phyloP scores from a whole-genome alignment of 2,329 filamentous ascomycete species.

The Cladosporium sp. region DNA sequence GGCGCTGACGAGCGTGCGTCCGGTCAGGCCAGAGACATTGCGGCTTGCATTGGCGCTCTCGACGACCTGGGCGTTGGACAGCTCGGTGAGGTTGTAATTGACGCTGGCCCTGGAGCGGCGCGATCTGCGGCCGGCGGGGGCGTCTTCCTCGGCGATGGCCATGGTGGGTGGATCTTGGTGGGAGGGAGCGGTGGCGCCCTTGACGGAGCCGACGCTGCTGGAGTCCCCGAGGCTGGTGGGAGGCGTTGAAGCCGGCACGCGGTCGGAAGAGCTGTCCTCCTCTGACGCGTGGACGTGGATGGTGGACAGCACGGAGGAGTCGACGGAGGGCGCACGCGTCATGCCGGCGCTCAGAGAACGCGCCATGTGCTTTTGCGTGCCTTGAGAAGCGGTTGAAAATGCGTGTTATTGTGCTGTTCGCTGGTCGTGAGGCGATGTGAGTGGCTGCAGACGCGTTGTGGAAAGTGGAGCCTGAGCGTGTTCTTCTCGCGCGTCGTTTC shows the following conservation, averaged over 20 bases:
- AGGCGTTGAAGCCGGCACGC: conserved; percentile 54
- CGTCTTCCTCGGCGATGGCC: conserved; percentile 16
- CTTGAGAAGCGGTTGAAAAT: too few species aligned
- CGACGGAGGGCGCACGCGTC: conserved; percentile 34
- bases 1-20: conserved; percentile 24
- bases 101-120: conserved; percentile 51
- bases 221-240: conserved; percentile 61
- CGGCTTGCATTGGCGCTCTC: conserved; percentile 16
- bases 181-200: conserved; percentile 21
- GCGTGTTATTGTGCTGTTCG: too few species aligned
- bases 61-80: conserved; percentile 24
- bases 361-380: background rate
- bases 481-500: too few species aligned
- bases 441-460: too few species aligned
- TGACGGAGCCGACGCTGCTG: conserved; percentile 46
- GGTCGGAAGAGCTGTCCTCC: conserved; percentile 43
- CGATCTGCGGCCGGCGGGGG: conserved; percentile 37
- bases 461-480: too few species aligned
- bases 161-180: conserved; percentile 20
- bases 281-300: conserved; percentile 25
- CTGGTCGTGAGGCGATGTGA: too few species aligned
- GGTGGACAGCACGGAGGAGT: conserved; percentile 38
- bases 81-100: conserved; percentile 53
- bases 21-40: conserved; percentile 43
- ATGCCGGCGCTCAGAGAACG: conserved; percentile 15